Conservation (phyloP, 169 alveolate species). For the Plasmodium yoelii region DNA sequence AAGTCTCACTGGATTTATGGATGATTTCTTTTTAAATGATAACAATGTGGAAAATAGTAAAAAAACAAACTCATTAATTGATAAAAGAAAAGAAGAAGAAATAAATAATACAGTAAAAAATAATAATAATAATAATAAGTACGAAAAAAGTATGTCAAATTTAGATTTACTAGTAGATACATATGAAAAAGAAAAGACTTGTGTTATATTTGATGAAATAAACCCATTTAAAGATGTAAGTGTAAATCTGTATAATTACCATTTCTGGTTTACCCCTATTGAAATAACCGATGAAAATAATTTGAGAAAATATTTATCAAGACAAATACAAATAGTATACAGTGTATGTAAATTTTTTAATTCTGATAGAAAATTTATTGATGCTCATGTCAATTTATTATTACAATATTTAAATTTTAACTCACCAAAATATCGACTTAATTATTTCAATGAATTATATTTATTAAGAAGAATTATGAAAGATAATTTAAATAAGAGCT, state of each 20-base stretch:
- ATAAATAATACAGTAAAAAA: not conserved
- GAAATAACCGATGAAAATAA: slow-evolving; percentile 71
- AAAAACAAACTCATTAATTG: not conserved
- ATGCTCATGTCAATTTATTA: slow-evolving; percentile 70
- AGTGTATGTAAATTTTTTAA: slow-evolving; percentile 76
- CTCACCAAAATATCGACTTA: slow-evolving; percentile 64
- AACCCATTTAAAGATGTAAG: slow-evolving; percentile 11
- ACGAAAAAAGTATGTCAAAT: not conserved
- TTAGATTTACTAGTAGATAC: not conserved
- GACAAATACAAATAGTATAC: slow-evolving; percentile 72
- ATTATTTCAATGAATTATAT: slow-evolving; percentile 66
- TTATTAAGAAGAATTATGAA: slow-evolving; percentile 61
- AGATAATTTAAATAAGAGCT: slow-evolving; percentile 20
- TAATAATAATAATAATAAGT: not conserved
- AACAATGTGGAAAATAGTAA: not conserved
- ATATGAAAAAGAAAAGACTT: slow-evolving; percentile 33
- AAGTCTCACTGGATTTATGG: not conserved
- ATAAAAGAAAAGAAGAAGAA: not conserved
- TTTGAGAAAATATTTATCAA: slow-evolving; percentile 71
- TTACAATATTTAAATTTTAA: slow-evolving; percentile 74
- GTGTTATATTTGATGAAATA: not conserved
- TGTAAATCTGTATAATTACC: slow-evolving; percentile 66
- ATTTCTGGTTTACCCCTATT: slow-evolving; percentile 76
- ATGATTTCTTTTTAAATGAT: not conserved
- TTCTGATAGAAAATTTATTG: slow-evolving; percentile 74